Evolutionary conservation across 768 basidiomycete species (phyloP).

Genomic region (Pleurotus citrinopileatus): DNA sequence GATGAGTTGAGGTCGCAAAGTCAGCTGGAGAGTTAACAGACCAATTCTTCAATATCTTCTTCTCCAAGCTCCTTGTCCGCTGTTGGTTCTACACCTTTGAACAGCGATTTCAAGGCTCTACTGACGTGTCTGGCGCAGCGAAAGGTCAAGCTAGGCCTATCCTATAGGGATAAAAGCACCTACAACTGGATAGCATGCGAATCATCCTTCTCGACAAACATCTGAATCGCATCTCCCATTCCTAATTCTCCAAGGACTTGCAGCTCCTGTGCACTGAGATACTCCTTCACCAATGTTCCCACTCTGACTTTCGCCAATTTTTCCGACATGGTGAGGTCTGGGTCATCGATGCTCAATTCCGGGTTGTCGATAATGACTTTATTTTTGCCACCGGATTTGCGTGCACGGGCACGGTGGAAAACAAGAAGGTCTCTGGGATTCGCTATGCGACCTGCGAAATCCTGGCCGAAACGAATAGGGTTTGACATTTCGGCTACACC

Average conservation of each 20-base stretch:
- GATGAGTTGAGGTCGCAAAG: neutral
- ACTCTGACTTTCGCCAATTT: constrained; percentile 82
- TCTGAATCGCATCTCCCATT: constrained; percentile 92
- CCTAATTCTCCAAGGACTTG: constrained; percentile 87
- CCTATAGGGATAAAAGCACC: constrained; percentile 25
- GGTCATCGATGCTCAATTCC: constrained; percentile 79
- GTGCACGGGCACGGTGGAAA: constrained; percentile 70
- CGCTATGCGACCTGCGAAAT: constrained; percentile 86
- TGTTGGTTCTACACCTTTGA: constrained; percentile 68
- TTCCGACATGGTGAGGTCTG: constrained; percentile 54
- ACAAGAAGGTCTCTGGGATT: constrained; percentile 93
- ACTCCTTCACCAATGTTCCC: constrained; percentile 87
- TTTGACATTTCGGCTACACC: constrained; percentile 91
- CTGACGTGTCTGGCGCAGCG: constrained; percentile 56
- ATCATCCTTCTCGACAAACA: constrained; percentile 98
- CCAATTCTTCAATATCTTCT: constrained; percentile 71
- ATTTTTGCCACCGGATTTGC: constrained; percentile 49
- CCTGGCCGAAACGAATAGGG: constrained; percentile 94
- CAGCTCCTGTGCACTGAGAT: constrained; percentile 87
- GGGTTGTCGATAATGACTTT: constrained; percentile 77
- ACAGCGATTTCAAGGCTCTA: constrained; percentile 53
- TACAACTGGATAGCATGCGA: constrained; percentile 87
- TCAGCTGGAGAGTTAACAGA: constrained; percentile 27
- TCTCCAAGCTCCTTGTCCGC: constrained; percentile 68
- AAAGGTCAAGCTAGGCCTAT: constrained; percentile 3